These are phyloP conservation scores for Trichosporon coremiiforme DNA, from an alignment of 1,284 basidiomycete species.

Conservation along the genomic window DNA sequence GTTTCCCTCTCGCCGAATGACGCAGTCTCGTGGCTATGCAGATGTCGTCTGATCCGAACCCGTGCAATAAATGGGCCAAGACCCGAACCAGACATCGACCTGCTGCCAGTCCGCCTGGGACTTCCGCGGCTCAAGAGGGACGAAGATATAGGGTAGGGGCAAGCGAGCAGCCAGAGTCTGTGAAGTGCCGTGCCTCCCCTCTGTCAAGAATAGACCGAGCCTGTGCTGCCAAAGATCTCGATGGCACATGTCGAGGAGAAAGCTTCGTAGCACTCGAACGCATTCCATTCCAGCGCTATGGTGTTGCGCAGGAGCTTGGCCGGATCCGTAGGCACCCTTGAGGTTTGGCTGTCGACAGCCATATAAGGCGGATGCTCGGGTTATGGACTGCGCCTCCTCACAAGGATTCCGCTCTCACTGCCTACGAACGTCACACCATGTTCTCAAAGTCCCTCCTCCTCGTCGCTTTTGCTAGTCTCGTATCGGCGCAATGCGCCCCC, in stretches of 20 bases:
- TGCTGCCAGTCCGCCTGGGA: no score
- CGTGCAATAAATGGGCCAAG: not conserved
- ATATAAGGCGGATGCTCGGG: not conserved
- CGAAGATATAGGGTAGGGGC: no score
- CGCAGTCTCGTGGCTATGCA: conserved; percentile 1
- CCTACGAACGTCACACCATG: no score
- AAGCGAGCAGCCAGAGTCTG: no score
- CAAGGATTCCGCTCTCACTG: not conserved
- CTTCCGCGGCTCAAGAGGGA: no score
- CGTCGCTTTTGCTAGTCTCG: not conserved
- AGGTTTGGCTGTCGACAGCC: not conserved
- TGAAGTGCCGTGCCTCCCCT: no score
- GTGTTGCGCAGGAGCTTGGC: no score
- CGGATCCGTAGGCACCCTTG: no score
- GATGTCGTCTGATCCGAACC: not conserved
- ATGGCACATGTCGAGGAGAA: no score
- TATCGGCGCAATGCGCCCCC: not conserved
- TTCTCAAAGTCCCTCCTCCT: not conserved
- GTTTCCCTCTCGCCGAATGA: not conserved
- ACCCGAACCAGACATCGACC: no score
- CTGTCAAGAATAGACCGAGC: not conserved
- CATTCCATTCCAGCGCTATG: no score
- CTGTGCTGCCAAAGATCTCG: not conserved
- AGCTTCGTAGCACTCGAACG: no score
- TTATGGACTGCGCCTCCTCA: not conserved